Evolutionary conservation across 257 asterid genomes (phyloP), one percentile per base, ranked within the genome.

Genomic region (Marsdenia floribunda): DNA sequence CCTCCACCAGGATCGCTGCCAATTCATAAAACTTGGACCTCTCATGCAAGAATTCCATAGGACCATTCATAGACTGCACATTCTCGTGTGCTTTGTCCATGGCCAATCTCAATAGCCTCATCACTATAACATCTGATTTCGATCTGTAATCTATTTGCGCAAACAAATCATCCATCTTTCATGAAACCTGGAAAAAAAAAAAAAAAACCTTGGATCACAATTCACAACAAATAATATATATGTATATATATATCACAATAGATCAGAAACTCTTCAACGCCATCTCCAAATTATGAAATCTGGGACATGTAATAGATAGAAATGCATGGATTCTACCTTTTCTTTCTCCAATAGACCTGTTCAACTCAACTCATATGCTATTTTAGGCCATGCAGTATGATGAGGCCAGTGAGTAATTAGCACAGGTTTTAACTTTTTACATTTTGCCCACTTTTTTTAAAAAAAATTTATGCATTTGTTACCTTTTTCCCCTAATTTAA

Each of bases 61-160:
- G 93, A 18, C 96, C 93, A 8, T 85, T 90, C 55, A 77, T 79
- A 16, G 86, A 85, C 65, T 88, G 94, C 64, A 89, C 76, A 42
- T 91, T 85, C 59, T 88, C 93, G 64, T 85, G 97, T 50, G 93
- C 92, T 83, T 82, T 82, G 35, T 89, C 97, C 98, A 93, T 86
- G 67, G 96, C 97, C 24, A 88, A 80, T 86, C 93, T 85, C 76
- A 93, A 38, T 40, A 93, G 84, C 61, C 84, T 83, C 96, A 93
- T 88, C 72, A 89, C 90, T 77, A 83, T 82, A 2, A 87, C 79
- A 70, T 91, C 96, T 1, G 88, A 78, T 73, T 79, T 89, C 46
- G 93, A 89, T 80, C 87, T 76, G 54, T 86, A 82, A 73, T 85
- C 85, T 6, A 90, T 86, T 74, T 87, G 87, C 18, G 88, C 86